Evolutionary conservation across 176 grass and related monocot genomes (phyloP).

Genomic region (Hyparrhenia diplandra): DNA sequence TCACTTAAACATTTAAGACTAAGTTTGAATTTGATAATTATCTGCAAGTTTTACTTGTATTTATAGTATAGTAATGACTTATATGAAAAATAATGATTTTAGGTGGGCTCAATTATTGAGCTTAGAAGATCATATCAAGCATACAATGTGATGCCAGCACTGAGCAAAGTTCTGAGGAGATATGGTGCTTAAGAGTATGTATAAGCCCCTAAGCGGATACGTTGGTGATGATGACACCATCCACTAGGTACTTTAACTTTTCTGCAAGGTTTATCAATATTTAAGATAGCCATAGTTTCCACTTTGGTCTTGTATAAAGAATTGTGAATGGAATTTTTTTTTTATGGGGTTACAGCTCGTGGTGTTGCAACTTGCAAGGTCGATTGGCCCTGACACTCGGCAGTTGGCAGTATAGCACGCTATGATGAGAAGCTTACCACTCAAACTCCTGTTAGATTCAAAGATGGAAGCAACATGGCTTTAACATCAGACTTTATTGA

Average conservation of each 20-base stretch:
- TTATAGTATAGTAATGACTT: not conserved
- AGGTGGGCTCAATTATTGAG: constrained; percentile 99
- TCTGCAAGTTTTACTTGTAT: not conserved
- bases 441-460: not conserved
- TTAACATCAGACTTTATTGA: not conserved
- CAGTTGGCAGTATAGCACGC: not conserved
- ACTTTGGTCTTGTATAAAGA: not conserved
- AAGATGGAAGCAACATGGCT: not conserved
- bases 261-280: not conserved
- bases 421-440: not conserved
- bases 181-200: constrained; percentile 66
- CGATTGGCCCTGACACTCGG: not conserved
- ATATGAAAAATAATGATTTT: constrained; percentile 34
- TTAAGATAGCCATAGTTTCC: not conserved
- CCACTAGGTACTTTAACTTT: constrained; percentile 19
- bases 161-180: constrained; percentile 98
- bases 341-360: not conserved
- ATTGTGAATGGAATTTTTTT: not conserved
- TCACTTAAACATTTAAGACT: not conserved
- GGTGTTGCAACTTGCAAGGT: not conserved
- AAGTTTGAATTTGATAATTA: constrained; percentile 8
- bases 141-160: constrained; percentile 98
- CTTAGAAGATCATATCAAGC: constrained; percentile 97
- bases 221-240: constrained; percentile 18
- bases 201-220: not conserved